Evolutionary conservation across 2,329 filamentous ascomycete species (phyloP), one percentile per base, ranked within the genome.

Genomic region (Alternaria incomplexa): DNA sequence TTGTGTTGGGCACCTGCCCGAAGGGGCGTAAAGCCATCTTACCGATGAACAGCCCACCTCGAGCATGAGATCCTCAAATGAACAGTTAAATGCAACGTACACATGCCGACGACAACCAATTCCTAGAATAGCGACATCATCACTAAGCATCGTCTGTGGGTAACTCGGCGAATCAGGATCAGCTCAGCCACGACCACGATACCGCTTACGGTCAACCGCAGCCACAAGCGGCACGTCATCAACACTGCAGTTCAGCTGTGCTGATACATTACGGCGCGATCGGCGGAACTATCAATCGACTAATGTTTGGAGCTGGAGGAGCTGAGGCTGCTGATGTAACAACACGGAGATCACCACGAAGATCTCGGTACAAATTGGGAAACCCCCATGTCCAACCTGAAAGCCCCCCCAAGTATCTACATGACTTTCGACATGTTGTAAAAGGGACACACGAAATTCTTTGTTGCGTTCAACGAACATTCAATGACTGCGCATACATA

Each of bases 211-310:
- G 65, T 52, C 46, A 61, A 22, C 48, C 10, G 45, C 63, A 62
- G 62, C 59, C 55, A 56, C 64, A 61, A 51, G 25, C 70, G 69
- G 67, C 65, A 11, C 63, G 61, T 7, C 63, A 61, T 32, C 52
- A 65, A 6, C 71, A 67, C 48, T 71, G 70, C 50, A 60, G 60
- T 50, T 23, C 58, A 23, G 48, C 13, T 51, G 6, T 36, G 48
- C 48, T 51, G 48, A 51, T 51, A 36, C 28, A 51, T 36, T 28
- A 51, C 17, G 28, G 32, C 17, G 48, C 17, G 17, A 51, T 36
- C 15, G 8, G 48, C 17, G 48, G 32, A 51, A 17, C 20, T 13
- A 36, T 36, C 48, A 51, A 57, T 28, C 46, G 46, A 64, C 13
- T 64, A 64, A 40, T 23, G 28, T 51, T 51, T 36, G 28, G n/a